A percentile compares a stretch with the other conserved stretches of the same genome.
Evolutionary conservation across 2,329 filamentous ascomycete species (phyloP).

Genomic region (Penicillium concentricum): DNA sequence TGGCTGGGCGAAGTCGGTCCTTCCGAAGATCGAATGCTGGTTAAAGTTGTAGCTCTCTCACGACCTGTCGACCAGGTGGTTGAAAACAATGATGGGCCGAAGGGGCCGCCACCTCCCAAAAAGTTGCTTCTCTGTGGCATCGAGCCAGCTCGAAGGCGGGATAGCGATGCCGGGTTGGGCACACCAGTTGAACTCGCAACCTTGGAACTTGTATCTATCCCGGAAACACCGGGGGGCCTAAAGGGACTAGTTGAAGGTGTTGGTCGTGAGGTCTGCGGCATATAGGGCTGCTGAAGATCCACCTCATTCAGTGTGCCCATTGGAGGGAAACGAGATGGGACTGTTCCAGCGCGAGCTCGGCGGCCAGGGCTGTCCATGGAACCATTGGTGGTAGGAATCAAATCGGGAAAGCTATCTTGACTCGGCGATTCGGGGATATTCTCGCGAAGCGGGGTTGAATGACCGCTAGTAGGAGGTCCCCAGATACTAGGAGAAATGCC

Average conservation of each 20-base stretch:
- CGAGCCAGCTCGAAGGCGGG: constrained; percentile 83
- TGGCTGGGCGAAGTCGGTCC: constrained; percentile 83
- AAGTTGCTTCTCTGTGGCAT: constrained; percentile 86
- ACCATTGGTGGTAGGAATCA: constrained; percentile 68
- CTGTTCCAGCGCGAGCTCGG: constrained; percentile 85
- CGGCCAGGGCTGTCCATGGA: constrained; percentile 65
- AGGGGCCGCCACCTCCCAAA: constrained; percentile 61
- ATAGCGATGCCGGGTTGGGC: constrained; percentile 71
- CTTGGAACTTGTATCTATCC: constrained; percentile 41
- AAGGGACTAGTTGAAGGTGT: constrained; percentile 87
- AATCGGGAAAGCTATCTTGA: constrained; percentile 87
- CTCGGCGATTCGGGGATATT: constrained; percentile 96
- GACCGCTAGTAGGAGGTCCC: constrained; percentile 94
- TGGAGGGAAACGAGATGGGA: constrained; percentile 91
- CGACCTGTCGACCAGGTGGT: constrained; percentile 80
- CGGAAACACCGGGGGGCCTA: constrained; percentile 57
- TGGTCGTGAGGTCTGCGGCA: constrained; percentile 77
- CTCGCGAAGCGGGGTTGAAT: constrained; percentile 92
- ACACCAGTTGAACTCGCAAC: constrained; percentile 46
- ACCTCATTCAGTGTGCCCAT: constrained; percentile 62
- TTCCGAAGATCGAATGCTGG: constrained; percentile 85
- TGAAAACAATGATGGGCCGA: constrained; percentile 84
- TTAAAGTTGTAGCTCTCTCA: constrained; percentile 81
- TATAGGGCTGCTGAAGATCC: constrained; percentile 57
- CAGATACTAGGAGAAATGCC: constrained; percentile 76